Conservation (phyloP, 148 eudicot genomes). For the Rhododendron molle region DNA sequence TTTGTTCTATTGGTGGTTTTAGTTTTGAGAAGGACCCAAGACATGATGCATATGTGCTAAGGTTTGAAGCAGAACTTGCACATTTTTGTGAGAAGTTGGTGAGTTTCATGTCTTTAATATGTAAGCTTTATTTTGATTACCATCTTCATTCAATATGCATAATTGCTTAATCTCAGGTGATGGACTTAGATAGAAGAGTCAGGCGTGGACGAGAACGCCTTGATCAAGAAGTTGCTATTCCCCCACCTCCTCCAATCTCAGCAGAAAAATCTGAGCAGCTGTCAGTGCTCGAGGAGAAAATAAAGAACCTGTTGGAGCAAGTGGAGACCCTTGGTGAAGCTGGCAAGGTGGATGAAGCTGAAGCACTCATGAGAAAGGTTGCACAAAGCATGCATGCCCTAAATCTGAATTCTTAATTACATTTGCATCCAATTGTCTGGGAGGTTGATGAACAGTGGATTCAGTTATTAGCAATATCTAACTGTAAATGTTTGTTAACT, state of each 20-base stretch:
- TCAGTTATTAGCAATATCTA: neutral
- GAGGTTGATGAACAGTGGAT: neutral
- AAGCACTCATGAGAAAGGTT: constrained; percentile 99
- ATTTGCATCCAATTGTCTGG: neutral
- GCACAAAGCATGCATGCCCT: neutral
- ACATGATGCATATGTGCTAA: constrained; percentile 77
- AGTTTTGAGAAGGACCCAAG: constrained; percentile 93
- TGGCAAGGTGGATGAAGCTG: constrained; percentile 99
- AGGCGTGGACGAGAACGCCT: constrained; percentile 96
- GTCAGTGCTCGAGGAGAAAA: constrained; percentile 82
- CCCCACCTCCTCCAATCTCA: constrained; percentile 81
- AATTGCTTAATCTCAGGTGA: constrained; percentile 41
- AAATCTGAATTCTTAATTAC: neutral
- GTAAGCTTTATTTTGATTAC: neutral
- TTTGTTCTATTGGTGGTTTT: constrained; percentile 12
- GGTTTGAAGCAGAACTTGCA: constrained; percentile 89
- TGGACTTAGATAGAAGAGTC: constrained; percentile 85
- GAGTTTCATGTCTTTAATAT: constrained; percentile 20
- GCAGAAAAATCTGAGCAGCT: constrained; percentile 93
- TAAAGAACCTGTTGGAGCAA: constrained; percentile 83
- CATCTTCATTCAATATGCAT: neutral
- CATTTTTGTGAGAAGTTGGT: constrained; percentile 95
- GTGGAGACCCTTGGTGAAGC: constrained; percentile 94
- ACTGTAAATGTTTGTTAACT: neutral
- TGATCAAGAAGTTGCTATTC: constrained; percentile 84